These are phyloP conservation scores for Globisporangium acanthophoron DNA, from an alignment of 352 stramenopile species.

Conservation along the genomic window DNA sequence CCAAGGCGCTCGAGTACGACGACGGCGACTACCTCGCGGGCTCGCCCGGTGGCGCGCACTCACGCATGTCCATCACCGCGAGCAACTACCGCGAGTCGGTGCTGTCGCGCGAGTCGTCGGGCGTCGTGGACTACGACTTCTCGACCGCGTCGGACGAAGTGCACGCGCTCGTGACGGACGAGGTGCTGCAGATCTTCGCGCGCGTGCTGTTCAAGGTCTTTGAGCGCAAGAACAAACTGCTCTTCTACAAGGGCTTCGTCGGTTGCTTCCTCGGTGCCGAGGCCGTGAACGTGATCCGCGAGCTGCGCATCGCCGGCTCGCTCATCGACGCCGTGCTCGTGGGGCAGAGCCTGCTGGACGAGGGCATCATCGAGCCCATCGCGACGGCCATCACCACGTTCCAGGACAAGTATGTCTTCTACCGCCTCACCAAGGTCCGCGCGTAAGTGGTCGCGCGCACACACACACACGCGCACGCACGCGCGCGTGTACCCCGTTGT, in stretches of 20 bases:
- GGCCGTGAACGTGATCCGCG: conserved; percentile 77
- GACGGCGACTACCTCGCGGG: conserved; percentile 28
- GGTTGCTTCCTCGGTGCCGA: conserved; percentile 81
- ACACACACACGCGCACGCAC: not conserved
- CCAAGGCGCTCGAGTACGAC: conserved; percentile 51
- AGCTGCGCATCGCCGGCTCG: conserved; percentile 60
- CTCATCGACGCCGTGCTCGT: conserved; percentile 80
- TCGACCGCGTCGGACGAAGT: conserved; percentile 66
- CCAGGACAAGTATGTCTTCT: conserved; percentile 87
- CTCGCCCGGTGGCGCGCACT: conserved; percentile 12
- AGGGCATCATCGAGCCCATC: conserved; percentile 75
- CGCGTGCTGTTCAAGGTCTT: conserved; percentile 78
- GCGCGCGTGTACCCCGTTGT: not conserved
- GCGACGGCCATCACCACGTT: conserved; percentile 64
- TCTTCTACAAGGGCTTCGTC: conserved; percentile 83
- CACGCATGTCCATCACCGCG: conserved; percentile 52
- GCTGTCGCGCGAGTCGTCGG: conserved; percentile 48
- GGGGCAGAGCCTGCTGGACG: conserved; percentile 73
- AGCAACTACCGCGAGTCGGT: conserved; percentile 74
- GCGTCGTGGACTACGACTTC: conserved; percentile 73
- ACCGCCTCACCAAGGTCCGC: conserved; percentile 53
- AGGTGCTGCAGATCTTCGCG: conserved; percentile 53
- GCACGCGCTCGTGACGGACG: conserved; percentile 78
- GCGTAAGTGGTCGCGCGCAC: conserved; percentile 15
- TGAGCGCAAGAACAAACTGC: conserved; percentile 84